phyloP scores from a whole-genome alignment of 192 early-diverging fungal genomes.

The Dimargaris verticillata region DNA sequence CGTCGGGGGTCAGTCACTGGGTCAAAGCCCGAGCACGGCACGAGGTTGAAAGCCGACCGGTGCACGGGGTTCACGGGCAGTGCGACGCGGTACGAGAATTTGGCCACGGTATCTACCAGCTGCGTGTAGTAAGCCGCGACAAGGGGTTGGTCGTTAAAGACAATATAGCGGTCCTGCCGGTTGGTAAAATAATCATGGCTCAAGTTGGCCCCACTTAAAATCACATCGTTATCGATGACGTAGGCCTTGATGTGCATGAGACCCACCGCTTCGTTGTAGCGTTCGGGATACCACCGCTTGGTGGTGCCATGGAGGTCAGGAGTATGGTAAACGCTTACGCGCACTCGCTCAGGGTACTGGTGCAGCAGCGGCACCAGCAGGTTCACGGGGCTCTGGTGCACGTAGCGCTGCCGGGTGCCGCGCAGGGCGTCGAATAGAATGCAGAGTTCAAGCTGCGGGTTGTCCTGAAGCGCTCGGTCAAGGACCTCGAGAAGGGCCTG shows the following conservation, averaged over 20 bases:
- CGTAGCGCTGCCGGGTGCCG: conserved; percentile 41
- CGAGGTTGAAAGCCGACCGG: neutral
- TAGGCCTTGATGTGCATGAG: conserved; percentile 92
- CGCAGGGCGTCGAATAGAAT: conserved; percentile 83
- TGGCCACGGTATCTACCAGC: conserved; percentile 40
- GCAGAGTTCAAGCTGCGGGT: conserved; percentile 36
- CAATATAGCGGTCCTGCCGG: conserved; percentile 88
- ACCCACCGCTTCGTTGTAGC: conserved; percentile 88
- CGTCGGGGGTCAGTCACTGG: neutral
- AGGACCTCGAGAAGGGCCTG: conserved; percentile 50
- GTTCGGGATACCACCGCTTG: conserved; percentile 54
- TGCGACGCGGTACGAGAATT: conserved; percentile 39
- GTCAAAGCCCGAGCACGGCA: neutral
- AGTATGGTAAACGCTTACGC: conserved; percentile 72
- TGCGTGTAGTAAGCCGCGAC: conserved; percentile 56
- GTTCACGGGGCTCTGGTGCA: conserved; percentile 42
- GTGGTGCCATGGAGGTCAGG: conserved; percentile 55
- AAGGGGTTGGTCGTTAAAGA: conserved; percentile 31
- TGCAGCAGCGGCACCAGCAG: conserved; percentile 42
- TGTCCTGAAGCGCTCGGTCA: conserved; percentile 32
- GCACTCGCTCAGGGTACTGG: conserved; percentile 45
- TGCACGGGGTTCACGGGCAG: conserved; percentile 1
- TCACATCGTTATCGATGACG: conserved; percentile 59
- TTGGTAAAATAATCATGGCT: conserved; percentile 87
- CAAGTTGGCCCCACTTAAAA: conserved; percentile 74